phyloP scores from a whole-genome alignment of 176 grass and related monocot genomes.

The Lolium multiflorum region DNA sequence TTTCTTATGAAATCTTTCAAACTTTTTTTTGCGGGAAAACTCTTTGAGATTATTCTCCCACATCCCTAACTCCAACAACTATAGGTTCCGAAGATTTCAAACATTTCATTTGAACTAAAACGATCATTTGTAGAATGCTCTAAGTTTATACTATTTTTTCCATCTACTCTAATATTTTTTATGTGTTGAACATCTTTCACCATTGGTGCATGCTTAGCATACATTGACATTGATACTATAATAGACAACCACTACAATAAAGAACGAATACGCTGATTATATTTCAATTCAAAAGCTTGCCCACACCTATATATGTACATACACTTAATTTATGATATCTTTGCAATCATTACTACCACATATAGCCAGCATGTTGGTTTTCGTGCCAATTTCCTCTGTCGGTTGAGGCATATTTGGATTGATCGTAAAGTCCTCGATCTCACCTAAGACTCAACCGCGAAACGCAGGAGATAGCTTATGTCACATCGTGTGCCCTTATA shows the following conservation, averaged over 20 bases:
- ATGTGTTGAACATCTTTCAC: not conserved
- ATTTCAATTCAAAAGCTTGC: not conserved
- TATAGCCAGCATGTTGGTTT: not conserved
- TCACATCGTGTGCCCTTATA: conserved; percentile 10
- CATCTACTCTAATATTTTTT: not conserved
- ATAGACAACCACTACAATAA: not conserved
- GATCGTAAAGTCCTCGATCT: not conserved
- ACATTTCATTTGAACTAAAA: not conserved
- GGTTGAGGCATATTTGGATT: not conserved
- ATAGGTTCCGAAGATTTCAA: not conserved
- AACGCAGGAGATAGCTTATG: not conserved
- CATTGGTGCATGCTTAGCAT: too few species aligned
- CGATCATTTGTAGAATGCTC: not conserved
- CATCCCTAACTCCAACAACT: too few species aligned
- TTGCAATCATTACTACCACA: not conserved
- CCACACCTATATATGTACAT: too few species aligned
- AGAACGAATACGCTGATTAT: not conserved
- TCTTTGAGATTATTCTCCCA: too few species aligned
- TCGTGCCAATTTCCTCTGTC: not conserved
- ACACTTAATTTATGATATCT: not conserved
- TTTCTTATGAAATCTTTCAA: not conserved
- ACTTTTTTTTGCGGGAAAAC: too few species aligned
- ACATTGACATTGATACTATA: not conserved
- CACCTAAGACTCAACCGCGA: not conserved
- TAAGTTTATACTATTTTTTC: not conserved